These are phyloP conservation scores for Debaryomyces sp. DNA, from an alignment of 1,139 yeast genomes.

Conservation along the genomic window DNA sequence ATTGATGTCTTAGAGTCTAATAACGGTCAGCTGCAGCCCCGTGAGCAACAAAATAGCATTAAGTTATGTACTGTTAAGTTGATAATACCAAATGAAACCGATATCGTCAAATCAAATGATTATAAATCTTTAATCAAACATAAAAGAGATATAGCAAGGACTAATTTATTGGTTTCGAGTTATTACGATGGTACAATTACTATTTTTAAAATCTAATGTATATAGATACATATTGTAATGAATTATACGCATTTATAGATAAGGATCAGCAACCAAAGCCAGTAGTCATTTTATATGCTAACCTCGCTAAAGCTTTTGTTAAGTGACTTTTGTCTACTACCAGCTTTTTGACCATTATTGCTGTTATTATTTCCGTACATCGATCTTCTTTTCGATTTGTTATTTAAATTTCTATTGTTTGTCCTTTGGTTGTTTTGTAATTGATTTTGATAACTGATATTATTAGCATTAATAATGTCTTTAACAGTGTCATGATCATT, in stretches of 20 bases:
- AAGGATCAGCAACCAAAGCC: background rate
- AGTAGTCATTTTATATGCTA: background rate
- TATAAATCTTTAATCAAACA: conserved; percentile 20
- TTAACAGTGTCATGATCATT: conserved; percentile 11
- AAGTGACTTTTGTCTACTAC: conserved; percentile 8
- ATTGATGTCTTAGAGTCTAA: conserved; percentile 9
- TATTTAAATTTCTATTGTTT: conserved; percentile 19
- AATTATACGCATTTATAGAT: background rate
- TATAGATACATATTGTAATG: background rate
- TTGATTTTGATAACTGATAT: conserved; percentile 12
- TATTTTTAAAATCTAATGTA: conserved; percentile 16
- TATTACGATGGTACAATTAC: conserved; percentile 44
- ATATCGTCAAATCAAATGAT: conserved; percentile 7
- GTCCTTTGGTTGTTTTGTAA: conserved; percentile 17
- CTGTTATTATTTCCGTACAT: conserved; percentile 17
- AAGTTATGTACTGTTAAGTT: conserved; percentile 18
- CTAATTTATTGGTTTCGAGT: conserved; percentile 30
- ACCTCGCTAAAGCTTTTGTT: background rate
- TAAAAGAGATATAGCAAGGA: conserved; percentile 13
- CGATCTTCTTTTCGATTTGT: conserved; percentile 24
- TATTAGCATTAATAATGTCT: conserved; percentile 8
- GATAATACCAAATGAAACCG: conserved; percentile 7
- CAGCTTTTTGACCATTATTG: conserved; percentile 3
- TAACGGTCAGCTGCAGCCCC: conserved; percentile 9
- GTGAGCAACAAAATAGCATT: conserved; percentile 18